Conservation (phyloP, 108 stramenopile species). For the Phaeodactylum tricornutum region DNA sequence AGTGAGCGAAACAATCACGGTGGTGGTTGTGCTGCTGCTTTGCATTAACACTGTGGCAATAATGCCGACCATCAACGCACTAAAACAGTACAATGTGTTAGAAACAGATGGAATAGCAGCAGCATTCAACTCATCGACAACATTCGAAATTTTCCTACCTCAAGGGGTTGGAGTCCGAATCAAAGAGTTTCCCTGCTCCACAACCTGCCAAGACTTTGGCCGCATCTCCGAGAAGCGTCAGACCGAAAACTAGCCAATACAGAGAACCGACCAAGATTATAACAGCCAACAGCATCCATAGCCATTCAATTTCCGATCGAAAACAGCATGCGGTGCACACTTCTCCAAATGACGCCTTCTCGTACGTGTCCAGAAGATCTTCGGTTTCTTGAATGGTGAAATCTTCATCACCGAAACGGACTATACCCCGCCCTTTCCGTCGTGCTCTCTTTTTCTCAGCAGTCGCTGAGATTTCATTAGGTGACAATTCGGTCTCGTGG, state of each 20-base stretch:
- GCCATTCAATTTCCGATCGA: constrained; percentile 29
- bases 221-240: constrained; percentile 37
- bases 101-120: no score
- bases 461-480: no score
- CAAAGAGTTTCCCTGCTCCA: constrained; percentile 40
- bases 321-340: constrained; percentile 36
- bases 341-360: constrained; percentile 24
- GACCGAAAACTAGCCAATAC: constrained; percentile 49
- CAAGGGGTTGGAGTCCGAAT: constrained; percentile 38
- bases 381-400: neutral
- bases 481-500: no score
- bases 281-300: constrained; percentile 19
- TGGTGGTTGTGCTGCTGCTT: constrained; percentile 29
- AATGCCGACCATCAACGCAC: constrained; percentile 25
- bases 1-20: constrained; percentile 38
- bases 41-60: constrained; percentile 35
- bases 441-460: no score
- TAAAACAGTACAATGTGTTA: no score
- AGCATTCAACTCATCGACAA: no score
- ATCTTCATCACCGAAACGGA: constrained; percentile 2
- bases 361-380: neutral
- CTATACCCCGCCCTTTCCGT: no score
- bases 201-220: constrained; percentile 61
- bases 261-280: constrained; percentile 44
- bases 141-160: no score